phyloP scores from a whole-genome alignment of 2,329 filamentous ascomycete genomes.

The Hymenoscyphus scutula region DNA sequence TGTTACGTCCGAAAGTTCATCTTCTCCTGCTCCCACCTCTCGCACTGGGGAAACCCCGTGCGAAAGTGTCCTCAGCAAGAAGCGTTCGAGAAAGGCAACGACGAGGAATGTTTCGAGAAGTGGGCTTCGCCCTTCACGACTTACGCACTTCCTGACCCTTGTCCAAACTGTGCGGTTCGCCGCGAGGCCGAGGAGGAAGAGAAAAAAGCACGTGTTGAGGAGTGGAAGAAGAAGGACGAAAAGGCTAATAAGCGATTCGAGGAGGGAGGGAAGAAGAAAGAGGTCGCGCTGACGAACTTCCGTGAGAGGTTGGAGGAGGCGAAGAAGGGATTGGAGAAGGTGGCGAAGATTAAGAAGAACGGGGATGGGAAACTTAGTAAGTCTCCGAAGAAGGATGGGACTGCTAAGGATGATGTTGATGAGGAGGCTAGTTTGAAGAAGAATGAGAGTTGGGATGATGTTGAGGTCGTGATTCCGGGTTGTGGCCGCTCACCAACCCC shows the following conservation, averaged over 20 bases:
- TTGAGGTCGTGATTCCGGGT: not conserved
- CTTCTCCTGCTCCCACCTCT: slow-evolving; percentile 17
- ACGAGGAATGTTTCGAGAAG: slow-evolving; percentile 14
- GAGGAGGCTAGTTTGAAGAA: not conserved
- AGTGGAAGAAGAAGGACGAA: not conserved
- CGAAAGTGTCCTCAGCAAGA: slow-evolving; percentile 13
- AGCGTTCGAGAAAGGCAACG: slow-evolving; percentile 10
- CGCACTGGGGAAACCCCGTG: slow-evolving; percentile 15
- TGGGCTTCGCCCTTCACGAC: slow-evolving; percentile 17
- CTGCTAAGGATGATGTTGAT: not conserved
- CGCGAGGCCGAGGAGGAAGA: not conserved
- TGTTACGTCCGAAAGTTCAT: slow-evolving; percentile 19
- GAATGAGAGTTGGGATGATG: slow-evolving; percentile 1
- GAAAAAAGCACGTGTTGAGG: not conserved
- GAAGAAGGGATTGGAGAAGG: not conserved
- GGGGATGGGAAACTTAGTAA: not conserved
- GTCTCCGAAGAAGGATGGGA: not conserved
- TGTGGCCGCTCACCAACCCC: not conserved
- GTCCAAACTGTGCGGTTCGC: slow-evolving; percentile 12
- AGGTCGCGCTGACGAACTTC: not conserved
- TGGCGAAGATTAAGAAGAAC: not conserved
- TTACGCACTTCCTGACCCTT: slow-evolving; percentile 6
- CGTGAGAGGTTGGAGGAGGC: not conserved
- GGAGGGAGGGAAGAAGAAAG: not conserved
- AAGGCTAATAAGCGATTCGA: not conserved